Conservation (phyloP, 73 alveolate species). For the Stentor coeruleus region DNA sequence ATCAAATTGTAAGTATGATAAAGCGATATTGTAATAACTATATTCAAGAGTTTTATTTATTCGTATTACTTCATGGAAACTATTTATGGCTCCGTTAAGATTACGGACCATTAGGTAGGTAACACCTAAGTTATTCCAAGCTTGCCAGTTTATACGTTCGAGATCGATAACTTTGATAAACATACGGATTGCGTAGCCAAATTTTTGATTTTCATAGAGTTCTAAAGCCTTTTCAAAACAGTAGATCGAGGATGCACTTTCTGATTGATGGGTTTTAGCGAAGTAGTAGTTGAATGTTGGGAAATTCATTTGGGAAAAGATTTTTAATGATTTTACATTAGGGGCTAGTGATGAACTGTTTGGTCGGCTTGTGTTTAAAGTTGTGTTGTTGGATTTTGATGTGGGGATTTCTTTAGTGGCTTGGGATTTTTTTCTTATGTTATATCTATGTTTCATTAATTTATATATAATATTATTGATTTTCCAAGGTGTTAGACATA, state of each 20-base stretch:
- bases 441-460: too few species aligned
- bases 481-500: too few species aligned
- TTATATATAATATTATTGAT: too few species aligned
- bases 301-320: too few species aligned
- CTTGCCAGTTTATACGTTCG: neutral
- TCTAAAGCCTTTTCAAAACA: neutral
- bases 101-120: neutral
- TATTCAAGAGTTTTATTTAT: neutral
- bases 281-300: too few species aligned
- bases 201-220: neutral
- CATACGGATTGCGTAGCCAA: neutral
- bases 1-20: neutral
- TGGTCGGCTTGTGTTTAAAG: neutral
- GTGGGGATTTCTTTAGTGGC: too few species aligned
- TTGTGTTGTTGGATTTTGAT: neutral
- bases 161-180: neutral
- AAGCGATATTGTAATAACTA: neutral
- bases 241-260: neutral
- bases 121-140: neutral
- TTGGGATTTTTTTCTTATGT: too few species aligned
- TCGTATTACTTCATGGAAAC: neutral
- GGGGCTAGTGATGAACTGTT: too few species aligned
- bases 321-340: too few species aligned
- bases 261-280: too few species aligned
- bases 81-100: neutral